Percentiles rank a stretch among this genome's conserved stretches.
phyloP scores from a whole-genome alignment of 2,329 filamentous ascomycete species.

The Thelonectria discophora region DNA sequence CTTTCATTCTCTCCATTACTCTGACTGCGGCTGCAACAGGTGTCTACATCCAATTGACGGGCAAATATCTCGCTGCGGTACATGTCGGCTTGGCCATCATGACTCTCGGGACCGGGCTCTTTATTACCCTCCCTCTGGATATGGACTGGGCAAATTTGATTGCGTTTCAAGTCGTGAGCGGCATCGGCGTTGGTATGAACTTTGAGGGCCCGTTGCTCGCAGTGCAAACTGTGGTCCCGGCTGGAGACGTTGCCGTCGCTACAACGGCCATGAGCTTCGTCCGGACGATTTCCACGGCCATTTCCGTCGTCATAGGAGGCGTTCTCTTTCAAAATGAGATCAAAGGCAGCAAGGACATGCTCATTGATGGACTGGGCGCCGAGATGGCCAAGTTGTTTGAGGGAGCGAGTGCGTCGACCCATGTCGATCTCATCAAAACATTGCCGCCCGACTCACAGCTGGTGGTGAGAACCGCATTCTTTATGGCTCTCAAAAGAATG shows the following conservation, averaged over 20 bases:
- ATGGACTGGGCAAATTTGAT: conserved; percentile 58
- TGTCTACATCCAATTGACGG: conserved; percentile 60
- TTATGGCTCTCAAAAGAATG: conserved; percentile 36
- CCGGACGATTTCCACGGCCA: conserved; percentile 69
- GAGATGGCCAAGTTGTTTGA: conserved; percentile 58
- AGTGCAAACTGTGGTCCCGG: conserved; percentile 69
- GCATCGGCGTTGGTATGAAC: conserved; percentile 69
- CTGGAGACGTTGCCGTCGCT: conserved; percentile 68
- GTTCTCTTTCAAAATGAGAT: conserved; percentile 78
- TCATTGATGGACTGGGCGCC: conserved; percentile 57
- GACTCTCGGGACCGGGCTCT: conserved; percentile 66
- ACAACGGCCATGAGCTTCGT: conserved; percentile 70
- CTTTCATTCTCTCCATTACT: conserved; percentile 63
- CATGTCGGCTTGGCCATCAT: conserved; percentile 62
- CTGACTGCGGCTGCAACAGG: conserved; percentile 54
- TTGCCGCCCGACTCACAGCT: conserved; percentile 32
- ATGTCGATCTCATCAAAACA: conserved; percentile 58
- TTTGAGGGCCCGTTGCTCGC: conserved; percentile 71
- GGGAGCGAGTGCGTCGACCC: conserved; percentile 65
- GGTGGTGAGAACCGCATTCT: conserved; percentile 39
- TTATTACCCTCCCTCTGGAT: conserved; percentile 63
- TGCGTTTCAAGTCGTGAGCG: conserved; percentile 66
- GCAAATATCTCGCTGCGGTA: conserved; percentile 66
- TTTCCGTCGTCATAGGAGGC: conserved; percentile 73
- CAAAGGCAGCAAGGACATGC: conserved; percentile 55